Base-by-base conservation (phyloP, 768 basidiomycete genomes). In the Psilocybe cubensis region DNA sequence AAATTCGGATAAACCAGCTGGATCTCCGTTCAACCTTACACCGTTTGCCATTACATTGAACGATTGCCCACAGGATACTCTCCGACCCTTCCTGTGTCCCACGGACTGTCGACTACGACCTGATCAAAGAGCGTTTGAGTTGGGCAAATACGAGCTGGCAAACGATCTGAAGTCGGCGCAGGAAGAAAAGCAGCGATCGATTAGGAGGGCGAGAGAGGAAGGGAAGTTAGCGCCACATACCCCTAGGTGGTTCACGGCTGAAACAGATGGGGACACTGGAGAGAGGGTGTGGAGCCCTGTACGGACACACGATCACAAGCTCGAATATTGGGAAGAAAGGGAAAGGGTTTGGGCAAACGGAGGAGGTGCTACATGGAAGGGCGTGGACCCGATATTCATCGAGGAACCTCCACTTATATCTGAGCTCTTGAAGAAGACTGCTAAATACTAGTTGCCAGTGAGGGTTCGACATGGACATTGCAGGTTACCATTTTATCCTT, bases 21-120 rank as follows among this genome's bases (percentile, higher is more conserved):
- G 80, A 0, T 86, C 89, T 10, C 96, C 96, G 0, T 98, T 98
- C 80, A 97, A 97, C 72, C 83, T 98, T 20, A 96, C 96, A 0
- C 96, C 95, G 0, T 98, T 89, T 69, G 95, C 96, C 1, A 85
- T 97, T 60, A 93, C 94, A 0, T 77, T 97, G 58, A 98, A 98
- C 67, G 87, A 96, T 68, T 91, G 91, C 57, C 93, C 94, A 0
- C 73, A 76, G 33, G 83, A 86, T 9, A 83, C 83, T 2, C 75
- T 98, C 11, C 78, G 78, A 56, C 85, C 87, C 4, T 92, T 83
- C 69, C 62, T 98, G 2, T 87, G 88, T 25, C 92, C 93, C 1
- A 98, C 96, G 2, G 96, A 98, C 72, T 98, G 95, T 68, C 84
- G 96, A 3, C 72, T 97, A 24, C 84, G 96, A 0, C 94, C 94